A percentile compares a stretch with the other conserved stretches of the same genome.
Evolutionary conservation across 2,329 filamentous ascomycete species (phyloP).

Genomic region (Alternaria triticina): DNA sequence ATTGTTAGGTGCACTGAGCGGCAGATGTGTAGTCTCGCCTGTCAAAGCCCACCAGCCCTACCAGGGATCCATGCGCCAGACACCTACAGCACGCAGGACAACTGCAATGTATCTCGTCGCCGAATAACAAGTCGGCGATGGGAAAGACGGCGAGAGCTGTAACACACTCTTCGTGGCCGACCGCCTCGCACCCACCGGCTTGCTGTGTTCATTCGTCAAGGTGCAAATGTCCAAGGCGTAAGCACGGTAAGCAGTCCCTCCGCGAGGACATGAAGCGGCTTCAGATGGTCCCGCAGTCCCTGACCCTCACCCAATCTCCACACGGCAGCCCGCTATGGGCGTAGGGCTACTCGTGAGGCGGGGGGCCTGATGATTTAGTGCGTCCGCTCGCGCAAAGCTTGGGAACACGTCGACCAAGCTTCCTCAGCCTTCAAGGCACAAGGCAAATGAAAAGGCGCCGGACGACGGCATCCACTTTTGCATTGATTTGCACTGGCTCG

Average conservation of each 20-base stretch:
- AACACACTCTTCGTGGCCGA: conserved; percentile 13
- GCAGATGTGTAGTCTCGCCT: conserved; percentile 27
- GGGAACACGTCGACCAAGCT: conserved; percentile 41
- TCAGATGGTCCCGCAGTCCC: conserved; percentile 29
- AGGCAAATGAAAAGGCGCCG: conserved; percentile 18
- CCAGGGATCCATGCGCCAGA: conserved; percentile 10
- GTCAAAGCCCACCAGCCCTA: conserved; percentile 13
- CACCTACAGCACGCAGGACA: conserved; percentile 10
- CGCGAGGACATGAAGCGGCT: conserved; percentile 32
- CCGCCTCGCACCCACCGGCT: conserved; percentile 11
- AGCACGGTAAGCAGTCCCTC: conserved; percentile 44
- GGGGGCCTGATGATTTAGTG: conserved; percentile 35
- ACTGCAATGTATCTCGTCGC: conserved; percentile 11
- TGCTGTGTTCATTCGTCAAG: conserved; percentile 30
- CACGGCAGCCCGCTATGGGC: conserved; percentile 35
- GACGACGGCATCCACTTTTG: conserved; percentile 10
- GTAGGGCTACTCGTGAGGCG: conserved; percentile 28
- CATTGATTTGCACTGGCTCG: conserved; percentile 3
- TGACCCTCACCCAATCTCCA: conserved; percentile 42
- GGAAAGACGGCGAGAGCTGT: conserved; percentile 6
- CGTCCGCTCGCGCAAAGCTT: conserved; percentile 32
- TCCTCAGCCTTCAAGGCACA: conserved; percentile 25
- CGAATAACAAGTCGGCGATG: conserved; percentile 16
- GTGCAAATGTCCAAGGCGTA: conserved; percentile 34
- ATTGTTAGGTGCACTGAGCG: conserved; percentile 24